Evolutionary conservation across 2,329 filamentous ascomycete species (phyloP), one percentile per base, ranked within the genome.

Genomic region (Cadophora sp.): DNA sequence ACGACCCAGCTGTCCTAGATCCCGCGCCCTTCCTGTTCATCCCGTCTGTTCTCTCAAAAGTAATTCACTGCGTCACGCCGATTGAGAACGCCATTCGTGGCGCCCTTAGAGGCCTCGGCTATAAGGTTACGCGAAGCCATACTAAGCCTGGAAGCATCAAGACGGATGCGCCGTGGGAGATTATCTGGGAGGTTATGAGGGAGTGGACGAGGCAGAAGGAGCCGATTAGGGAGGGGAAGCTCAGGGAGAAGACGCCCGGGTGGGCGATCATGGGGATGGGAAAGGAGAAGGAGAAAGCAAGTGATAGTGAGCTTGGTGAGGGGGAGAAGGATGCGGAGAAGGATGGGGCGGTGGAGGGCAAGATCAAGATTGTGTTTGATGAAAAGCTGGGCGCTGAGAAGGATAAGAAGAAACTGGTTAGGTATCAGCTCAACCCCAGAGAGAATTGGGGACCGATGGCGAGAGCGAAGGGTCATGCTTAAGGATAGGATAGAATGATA

Each of bases 131-230:
- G 0, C 89, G 95, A 75, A 97, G 92, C 74, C 96, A 99, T 79
- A 93, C 93, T 74, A 93, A 94, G 73, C 87, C 93, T 0, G 95
- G 94, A 29, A 96, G 92, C 76, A 89, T 98, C 80, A 97, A 97
- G 82, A 98, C 96, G 0, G 89, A 98, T 79, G 96, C 96, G 16
- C 92, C 94, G 0, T 99, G 94, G 94, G 84, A 84, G 4, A 89
- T 93, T 0, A 87, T 99, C 59, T 98, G 96, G 94, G 92, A 97
- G 77, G 83, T 98, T 31, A 96, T 98, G 88, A 87, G 92, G 29
- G 94, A 97, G 80, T 99, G 94, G 93, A 88, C 92, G 16, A 87
- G 91, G 27, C 93, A 97, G 77, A 92, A 91, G 75, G 85, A 87
- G 0, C 94, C 94, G 0, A 84, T 97, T 67, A 97, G 92, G 77